Evolutionary conservation across 805 yeast genomes (phyloP).

Genomic region (Ogataea methylovora): DNA sequence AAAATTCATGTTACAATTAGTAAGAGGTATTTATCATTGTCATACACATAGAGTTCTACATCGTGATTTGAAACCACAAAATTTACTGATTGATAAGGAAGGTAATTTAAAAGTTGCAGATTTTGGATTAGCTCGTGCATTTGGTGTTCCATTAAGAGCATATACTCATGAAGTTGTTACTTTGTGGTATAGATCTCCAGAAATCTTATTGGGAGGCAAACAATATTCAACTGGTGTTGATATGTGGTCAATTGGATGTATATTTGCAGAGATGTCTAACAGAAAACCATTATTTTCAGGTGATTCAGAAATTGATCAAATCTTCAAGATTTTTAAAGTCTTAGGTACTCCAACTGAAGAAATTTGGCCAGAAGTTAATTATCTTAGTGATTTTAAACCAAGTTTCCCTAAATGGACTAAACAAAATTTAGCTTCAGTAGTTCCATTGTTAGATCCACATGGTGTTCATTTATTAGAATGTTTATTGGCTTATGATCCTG

Average conservation of each 20-base stretch:
- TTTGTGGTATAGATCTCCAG: slow-evolving; percentile 96
- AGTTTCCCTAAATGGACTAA: slow-evolving; percentile 88
- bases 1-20: slow-evolving; percentile 84
- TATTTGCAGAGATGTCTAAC: slow-evolving; percentile 95
- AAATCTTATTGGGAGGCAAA: slow-evolving; percentile 89
- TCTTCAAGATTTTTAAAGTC: slow-evolving; percentile 84
- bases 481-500: slow-evolving; percentile 86
- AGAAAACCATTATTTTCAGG: slow-evolving; percentile 96
- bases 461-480: slow-evolving; percentile 80
- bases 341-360: slow-evolving; percentile 94
- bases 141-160: slow-evolving; percentile 94
- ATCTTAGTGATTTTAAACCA: slow-evolving; percentile 87
- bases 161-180: slow-evolving; percentile 98
- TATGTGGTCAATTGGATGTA: slow-evolving; percentile 98
- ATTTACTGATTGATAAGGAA: slow-evolving; percentile 87
- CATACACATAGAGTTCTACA: slow-evolving; percentile 92
- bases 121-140: slow-evolving; percentile 94
- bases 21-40: slow-evolving; percentile 87
- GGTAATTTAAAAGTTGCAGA: slow-evolving; percentile 89
- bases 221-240: slow-evolving; percentile 98
- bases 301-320: slow-evolving; percentile 95
- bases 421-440: slow-evolving; percentile 60
- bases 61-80: slow-evolving; percentile 95
- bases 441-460: slow-evolving; percentile 72
- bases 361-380: slow-evolving; percentile 89